These are phyloP conservation scores for Tylopilus subfusipes DNA, from an alignment of 768 basidiomycete species.

Conservation along the genomic window DNA sequence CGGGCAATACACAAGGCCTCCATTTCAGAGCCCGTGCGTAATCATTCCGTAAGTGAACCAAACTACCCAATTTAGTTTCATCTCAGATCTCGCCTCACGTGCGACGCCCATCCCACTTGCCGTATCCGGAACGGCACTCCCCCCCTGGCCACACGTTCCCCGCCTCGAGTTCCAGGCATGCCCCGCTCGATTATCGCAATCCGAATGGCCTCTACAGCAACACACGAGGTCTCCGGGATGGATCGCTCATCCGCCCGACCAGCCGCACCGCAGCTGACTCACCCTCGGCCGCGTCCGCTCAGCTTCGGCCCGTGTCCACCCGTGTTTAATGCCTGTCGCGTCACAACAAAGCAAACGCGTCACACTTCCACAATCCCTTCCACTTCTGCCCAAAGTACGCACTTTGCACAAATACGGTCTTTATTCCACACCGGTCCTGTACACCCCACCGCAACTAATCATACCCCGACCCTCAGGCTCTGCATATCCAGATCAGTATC, in stretches of 20 bases:
- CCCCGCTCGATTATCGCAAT: conserved; percentile 30
- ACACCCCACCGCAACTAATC: conserved; percentile 8
- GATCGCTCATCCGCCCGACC: background rate
- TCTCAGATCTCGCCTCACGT: conserved; percentile 33
- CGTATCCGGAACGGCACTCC: conserved; percentile 12
- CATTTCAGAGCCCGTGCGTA: conserved; percentile 27
- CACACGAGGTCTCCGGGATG: background rate
- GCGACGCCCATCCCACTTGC: conserved; percentile 16
- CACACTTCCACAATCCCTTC: background rate
- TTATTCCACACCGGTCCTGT: background rate
- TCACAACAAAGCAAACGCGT: background rate
- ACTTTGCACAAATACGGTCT: background rate
- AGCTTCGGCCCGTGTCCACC: conserved; percentile 5
- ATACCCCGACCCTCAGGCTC: conserved; percentile 15
- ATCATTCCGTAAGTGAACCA: conserved; percentile 26
- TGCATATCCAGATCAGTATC: background rate
- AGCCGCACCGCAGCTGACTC: conserved; percentile 16
- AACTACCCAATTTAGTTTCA: conserved; percentile 18
- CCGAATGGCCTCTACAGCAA: conserved; percentile 11
- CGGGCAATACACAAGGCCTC: conserved; percentile 22
- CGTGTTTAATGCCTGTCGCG: conserved; percentile 16
- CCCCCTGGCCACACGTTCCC: conserved; percentile 26
- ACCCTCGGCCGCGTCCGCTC: background rate
- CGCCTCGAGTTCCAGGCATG: conserved; percentile 31
- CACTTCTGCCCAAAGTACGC: background rate